phyloP scores from a whole-genome alignment of 2,329 filamentous ascomycete species.

The Trichocomaceae sp. region DNA sequence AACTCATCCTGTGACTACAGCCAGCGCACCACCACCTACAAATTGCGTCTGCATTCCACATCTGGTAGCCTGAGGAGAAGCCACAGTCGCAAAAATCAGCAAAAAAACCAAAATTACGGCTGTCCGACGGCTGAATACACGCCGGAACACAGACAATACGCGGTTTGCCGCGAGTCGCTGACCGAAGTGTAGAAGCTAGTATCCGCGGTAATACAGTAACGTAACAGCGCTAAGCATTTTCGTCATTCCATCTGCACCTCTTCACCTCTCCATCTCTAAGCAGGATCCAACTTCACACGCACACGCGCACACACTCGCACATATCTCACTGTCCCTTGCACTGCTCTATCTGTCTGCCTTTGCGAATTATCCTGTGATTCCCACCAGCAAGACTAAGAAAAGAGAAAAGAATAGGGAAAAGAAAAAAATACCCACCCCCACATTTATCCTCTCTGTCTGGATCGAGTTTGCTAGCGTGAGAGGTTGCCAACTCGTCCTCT shows the following conservation, averaged over 20 bases:
- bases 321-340: neutral
- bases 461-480: slow-evolving; percentile 22
- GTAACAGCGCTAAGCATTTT: slow-evolving; percentile 19
- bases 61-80: neutral
- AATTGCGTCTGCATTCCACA: neutral
- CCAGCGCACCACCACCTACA: neutral
- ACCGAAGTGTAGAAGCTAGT: no score
- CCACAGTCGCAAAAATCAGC: neutral
- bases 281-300: no score
- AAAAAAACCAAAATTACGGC: neutral
- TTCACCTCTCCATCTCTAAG: neutral
- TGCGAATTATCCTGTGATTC: neutral
- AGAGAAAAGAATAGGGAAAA: neutral
- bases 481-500: slow-evolving; percentile 7
- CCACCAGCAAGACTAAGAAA: no score
- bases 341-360: neutral
- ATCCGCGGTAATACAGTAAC: neutral
- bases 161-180: neutral
- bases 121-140: neutral
- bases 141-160: neutral
- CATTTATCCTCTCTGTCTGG: slow-evolving; percentile 4
- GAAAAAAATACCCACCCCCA: slow-evolving; percentile 10
- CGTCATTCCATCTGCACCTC: slow-evolving; percentile 15
- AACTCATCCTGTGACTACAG: neutral
- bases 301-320: no score